phyloP scores from a whole-genome alignment of 352 stramenopile genomes.

The Thalassiosira livingstoniorum region DNA sequence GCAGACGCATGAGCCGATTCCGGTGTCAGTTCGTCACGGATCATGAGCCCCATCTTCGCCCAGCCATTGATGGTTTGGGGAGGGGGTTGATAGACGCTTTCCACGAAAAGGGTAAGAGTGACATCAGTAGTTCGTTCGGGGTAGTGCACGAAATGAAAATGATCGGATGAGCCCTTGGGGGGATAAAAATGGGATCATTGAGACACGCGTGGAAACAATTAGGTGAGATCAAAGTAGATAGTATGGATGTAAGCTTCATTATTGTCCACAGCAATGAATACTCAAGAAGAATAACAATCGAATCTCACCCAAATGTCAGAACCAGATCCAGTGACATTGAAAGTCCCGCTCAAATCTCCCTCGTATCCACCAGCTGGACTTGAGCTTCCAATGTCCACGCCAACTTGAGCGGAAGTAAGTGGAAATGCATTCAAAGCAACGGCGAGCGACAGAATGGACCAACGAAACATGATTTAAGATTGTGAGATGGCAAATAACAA shows the following conservation, averaged over 20 bases:
- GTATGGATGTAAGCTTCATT: too few species aligned
- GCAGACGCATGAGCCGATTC: slow-evolving; percentile 21
- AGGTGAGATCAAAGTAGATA: too few species aligned
- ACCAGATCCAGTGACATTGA: slow-evolving; percentile 15
- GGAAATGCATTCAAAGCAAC: neutral
- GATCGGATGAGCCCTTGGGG: too few species aligned
- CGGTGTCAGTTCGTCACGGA: slow-evolving; percentile 10
- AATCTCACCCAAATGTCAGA: slow-evolving; percentile 17
- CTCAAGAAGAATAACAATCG: slow-evolving; percentile 2
- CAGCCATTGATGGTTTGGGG: slow-evolving; percentile 1
- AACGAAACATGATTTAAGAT: neutral
- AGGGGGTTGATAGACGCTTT: too few species aligned
- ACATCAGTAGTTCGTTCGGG: slow-evolving; percentile 9
- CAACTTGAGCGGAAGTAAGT: neutral
- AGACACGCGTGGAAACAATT: neutral
- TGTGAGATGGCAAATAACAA: too few species aligned
- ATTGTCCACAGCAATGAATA: too few species aligned
- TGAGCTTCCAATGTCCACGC: slow-evolving; percentile 10
- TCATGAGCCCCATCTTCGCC: slow-evolving; percentile 36
- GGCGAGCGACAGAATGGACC: slow-evolving; percentile 3
- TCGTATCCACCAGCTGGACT: neutral
- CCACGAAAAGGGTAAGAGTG: slow-evolving; percentile 7
- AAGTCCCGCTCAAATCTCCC: slow-evolving; percentile 4
- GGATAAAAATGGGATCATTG: neutral
- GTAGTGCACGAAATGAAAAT: slow-evolving; percentile 25